Evolutionary conservation across 805 yeast genomes (phyloP).

Genomic region (Metschnikowia cubensis): DNA sequence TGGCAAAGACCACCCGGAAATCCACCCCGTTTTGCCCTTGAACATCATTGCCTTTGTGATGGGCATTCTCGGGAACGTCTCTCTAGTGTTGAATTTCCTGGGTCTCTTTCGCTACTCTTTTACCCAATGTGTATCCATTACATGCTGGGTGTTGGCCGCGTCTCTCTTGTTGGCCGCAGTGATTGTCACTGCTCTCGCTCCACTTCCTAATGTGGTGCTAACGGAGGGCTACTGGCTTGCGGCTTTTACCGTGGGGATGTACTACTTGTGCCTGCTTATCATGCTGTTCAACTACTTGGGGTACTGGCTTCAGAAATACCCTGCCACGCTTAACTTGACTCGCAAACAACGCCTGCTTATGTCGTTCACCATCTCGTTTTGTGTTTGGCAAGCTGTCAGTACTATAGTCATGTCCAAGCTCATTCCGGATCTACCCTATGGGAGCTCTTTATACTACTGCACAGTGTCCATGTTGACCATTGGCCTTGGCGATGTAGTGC

Average conservation of each 20-base stretch:
- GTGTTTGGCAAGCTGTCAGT: conserved; percentile 72
- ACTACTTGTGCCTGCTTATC: conserved; percentile 52
- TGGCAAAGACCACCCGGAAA: conserved; percentile 24
- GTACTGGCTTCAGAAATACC: conserved; percentile 53
- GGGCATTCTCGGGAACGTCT: conserved; percentile 65
- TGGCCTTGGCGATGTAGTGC: conserved; percentile 75
- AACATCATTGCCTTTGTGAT: conserved; percentile 61
- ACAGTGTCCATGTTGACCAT: conserved; percentile 72
- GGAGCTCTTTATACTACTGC: conserved; percentile 69
- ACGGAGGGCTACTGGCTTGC: conserved; percentile 82
- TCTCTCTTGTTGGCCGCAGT: conserved; percentile 49
- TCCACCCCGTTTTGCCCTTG: conserved; percentile 38
- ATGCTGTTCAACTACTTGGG: conserved; percentile 62
- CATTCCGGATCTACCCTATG: conserved; percentile 40
- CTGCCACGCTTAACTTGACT: conserved; percentile 65
- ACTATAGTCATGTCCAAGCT: conserved; percentile 43
- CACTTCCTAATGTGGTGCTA: conserved; percentile 1
- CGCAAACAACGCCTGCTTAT: conserved; percentile 69
- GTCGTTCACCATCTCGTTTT: conserved; percentile 60
- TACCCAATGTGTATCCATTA: conserved; percentile 59
- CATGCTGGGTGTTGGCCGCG: conserved; percentile 62
- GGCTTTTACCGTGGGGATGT: conserved; percentile 57
- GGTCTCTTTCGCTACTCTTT: conserved; percentile 52
- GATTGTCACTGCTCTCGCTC: conserved; percentile 27
- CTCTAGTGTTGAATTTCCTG: conserved; percentile 68